Percentiles rank a stretch among this genome's conserved stretches.
These are phyloP conservation scores for Candida frijolesensis DNA, from an alignment of 1,139 yeast genomes.

Conservation along the genomic window DNA sequence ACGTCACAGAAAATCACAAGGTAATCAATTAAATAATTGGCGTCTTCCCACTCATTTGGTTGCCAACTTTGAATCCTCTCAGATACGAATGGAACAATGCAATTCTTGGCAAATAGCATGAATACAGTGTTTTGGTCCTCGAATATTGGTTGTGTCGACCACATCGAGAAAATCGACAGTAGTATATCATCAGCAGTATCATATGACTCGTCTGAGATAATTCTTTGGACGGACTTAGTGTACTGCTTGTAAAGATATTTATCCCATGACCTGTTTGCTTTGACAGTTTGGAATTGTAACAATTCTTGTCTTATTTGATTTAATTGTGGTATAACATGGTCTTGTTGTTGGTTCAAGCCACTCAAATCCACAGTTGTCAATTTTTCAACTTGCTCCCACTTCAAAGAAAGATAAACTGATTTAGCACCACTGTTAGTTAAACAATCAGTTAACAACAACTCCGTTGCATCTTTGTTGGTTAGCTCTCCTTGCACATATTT, in stretches of 20 bases:
- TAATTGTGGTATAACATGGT: neutral
- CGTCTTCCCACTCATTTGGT: neutral
- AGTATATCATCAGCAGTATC: neutral
- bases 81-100: slow-evolving; percentile 19
- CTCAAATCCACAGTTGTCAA: neutral
- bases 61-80: neutral
- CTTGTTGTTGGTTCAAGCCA: neutral
- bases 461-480: neutral
- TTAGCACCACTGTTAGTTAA: neutral
- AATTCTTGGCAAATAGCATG: slow-evolving; percentile 18
- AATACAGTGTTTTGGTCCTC: slow-evolving; percentile 10
- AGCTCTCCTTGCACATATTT: neutral
- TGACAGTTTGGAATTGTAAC: neutral
- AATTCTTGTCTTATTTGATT: neutral
- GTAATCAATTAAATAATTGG: slow-evolving; percentile 19
- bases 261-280: neutral
- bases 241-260: neutral
- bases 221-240: neutral
- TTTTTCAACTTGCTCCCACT: slow-evolving; percentile 1
- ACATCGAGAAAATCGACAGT: neutral
- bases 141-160: slow-evolving; percentile 5
- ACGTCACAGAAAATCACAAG: slow-evolving; percentile 20
- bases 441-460: neutral
- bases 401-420: neutral
- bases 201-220: neutral